Evolutionary conservation across 2,329 filamentous ascomycete genomes (phyloP).

Genomic region (Hawksworthiomyces lignivorus): DNA sequence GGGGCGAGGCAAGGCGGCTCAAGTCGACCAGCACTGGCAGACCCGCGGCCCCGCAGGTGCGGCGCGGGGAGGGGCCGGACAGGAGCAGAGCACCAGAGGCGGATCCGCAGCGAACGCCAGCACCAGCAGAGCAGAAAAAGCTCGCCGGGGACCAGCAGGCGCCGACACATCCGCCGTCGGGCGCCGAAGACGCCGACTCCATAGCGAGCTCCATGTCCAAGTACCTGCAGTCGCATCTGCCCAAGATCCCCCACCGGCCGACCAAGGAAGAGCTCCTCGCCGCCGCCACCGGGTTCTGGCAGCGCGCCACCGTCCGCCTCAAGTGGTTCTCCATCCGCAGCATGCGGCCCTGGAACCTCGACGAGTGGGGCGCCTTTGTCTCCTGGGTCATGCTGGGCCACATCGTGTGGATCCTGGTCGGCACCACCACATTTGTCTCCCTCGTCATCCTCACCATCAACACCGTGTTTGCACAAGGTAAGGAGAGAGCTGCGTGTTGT

Average conservation of each 20-base stretch:
- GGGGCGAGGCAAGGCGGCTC: constrained; percentile 20
- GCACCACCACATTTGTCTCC: constrained; percentile 95
- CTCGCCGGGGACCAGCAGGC: background rate
- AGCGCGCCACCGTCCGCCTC: constrained; percentile 81
- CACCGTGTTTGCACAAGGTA: constrained; percentile 90
- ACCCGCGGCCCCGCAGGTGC: too few species aligned
- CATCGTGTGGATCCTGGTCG: constrained; percentile 89
- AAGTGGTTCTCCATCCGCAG: constrained; percentile 98
- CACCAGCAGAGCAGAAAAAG: background rate
- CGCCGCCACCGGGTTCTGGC: constrained; percentile 88
- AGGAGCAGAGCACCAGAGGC: background rate
- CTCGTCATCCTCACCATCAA: constrained; percentile 86
- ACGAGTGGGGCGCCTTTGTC: constrained; percentile 91
- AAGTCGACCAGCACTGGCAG: constrained; percentile 22
- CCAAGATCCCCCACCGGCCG: constrained; percentile 76
- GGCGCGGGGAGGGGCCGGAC: too few species aligned
- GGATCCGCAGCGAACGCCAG: background rate
- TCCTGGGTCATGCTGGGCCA: constrained; percentile 95
- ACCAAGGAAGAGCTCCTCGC: constrained; percentile 89
- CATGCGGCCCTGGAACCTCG: constrained; percentile 85
- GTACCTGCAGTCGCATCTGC: constrained; percentile 48
- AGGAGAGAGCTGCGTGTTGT: too few species aligned
- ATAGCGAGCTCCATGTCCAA: constrained; percentile 48
- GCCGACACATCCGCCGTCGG: constrained; percentile 9
- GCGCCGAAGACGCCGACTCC: constrained; percentile 29